A percentile compares a stretch with the other conserved stretches of the same genome.
phyloP scores from a whole-genome alignment of 768 basidiomycete genomes.

The Tulasnella sp. region DNA sequence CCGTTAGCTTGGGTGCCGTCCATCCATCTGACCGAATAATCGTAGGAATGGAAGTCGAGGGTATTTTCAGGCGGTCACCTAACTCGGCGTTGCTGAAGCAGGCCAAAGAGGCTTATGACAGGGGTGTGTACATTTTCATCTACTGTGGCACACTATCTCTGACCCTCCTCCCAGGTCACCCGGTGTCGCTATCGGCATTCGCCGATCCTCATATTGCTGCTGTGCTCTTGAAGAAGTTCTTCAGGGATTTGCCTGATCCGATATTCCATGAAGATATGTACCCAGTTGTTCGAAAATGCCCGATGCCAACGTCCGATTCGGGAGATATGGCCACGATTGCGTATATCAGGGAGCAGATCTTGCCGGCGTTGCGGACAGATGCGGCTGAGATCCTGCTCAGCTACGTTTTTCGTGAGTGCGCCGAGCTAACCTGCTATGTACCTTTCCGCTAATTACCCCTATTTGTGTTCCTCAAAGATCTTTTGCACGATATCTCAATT shows the following conservation, averaged over 20 bases:
- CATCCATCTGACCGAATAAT: not conserved
- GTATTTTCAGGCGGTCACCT: constrained; percentile 74
- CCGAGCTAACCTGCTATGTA: not conserved
- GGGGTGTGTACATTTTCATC: constrained; percentile 35
- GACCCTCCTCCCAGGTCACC: constrained; percentile 39
- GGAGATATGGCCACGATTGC: constrained; percentile 44
- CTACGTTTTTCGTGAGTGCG: constrained; percentile 46
- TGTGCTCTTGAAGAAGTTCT: constrained; percentile 74
- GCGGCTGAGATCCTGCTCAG: constrained; percentile 46
- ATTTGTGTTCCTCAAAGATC: constrained; percentile 35
- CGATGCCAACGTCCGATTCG: constrained; percentile 38
- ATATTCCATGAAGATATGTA: constrained; percentile 65
- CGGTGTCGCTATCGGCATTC: constrained; percentile 65
- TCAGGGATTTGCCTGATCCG: constrained; percentile 67
- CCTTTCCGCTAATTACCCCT: not conserved
- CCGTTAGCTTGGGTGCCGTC: not conserved
- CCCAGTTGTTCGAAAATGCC: constrained; percentile 53
- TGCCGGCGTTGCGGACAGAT: constrained; percentile 40
- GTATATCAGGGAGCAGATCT: constrained; percentile 56
- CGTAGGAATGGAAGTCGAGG: constrained; percentile 53
- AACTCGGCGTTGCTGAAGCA: constrained; percentile 54
- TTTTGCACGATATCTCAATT: constrained; percentile 67
- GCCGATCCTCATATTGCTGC: constrained; percentile 70
- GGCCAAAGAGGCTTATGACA: constrained; percentile 73
- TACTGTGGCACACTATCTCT: not conserved